phyloP scores from a whole-genome alignment of 257 asterid genomes.

The Solanum appendiculatum region DNA sequence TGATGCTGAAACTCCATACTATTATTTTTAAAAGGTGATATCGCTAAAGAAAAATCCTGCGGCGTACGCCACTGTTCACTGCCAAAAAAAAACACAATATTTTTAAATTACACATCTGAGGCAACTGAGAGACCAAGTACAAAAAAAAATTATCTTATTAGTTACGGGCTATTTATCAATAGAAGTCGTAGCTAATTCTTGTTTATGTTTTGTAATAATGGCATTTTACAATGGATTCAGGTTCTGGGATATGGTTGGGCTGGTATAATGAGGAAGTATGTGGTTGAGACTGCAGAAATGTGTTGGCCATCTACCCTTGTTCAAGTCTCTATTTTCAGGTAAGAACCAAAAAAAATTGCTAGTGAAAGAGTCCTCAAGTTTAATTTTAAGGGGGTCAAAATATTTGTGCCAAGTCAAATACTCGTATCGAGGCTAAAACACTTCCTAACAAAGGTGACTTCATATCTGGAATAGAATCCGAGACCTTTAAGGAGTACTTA shows the following conservation, averaged over 20 bases:
- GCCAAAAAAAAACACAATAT: too few species aligned
- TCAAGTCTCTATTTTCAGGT: constrained; percentile 64
- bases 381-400: neutral
- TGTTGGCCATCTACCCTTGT: constrained; percentile 54
- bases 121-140: neutral
- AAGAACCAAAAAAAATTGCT: neutral
- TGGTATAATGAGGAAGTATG: constrained; percentile 46
- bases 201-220: neutral
- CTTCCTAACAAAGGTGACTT: too few species aligned
- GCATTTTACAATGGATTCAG: neutral
- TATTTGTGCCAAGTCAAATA: neutral
- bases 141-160: neutral
- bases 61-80: too few species aligned
- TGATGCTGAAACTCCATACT: too few species aligned
- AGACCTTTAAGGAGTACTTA: neutral
- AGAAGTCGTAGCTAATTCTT: neutral
- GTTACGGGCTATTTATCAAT: neutral
- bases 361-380: neutral
- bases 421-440: neutral
- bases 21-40: too few species aligned
- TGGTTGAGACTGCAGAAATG: constrained; percentile 54
- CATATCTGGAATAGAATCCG: neutral
- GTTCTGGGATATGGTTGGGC: constrained; percentile 63
- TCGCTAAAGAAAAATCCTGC: too few species aligned
- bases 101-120: too few species aligned